phyloP scores from a whole-genome alignment of 2,329 filamentous ascomycete species.

The Colletotrichum tropicicola region DNA sequence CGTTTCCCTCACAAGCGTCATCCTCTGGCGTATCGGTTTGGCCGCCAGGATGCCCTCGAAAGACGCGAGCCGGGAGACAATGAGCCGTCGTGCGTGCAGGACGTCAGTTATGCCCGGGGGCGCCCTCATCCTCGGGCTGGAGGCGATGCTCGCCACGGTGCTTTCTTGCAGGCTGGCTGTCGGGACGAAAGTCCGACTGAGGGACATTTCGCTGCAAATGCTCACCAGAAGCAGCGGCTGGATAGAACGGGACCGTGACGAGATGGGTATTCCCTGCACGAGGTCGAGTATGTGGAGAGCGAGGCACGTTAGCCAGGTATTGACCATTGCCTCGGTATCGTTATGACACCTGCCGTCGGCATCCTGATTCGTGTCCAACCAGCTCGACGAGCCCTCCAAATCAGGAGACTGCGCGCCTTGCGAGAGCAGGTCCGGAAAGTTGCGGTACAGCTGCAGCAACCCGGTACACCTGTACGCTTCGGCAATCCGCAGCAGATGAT shows the following conservation, averaged over 20 bases:
- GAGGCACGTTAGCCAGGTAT: slow-evolving; percentile 52
- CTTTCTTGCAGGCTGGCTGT: too few relatives aligned
- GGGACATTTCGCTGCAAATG: too few relatives aligned
- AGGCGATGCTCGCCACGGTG: background rate
- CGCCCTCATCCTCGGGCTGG: slow-evolving; percentile 37
- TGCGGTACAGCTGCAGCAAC: slow-evolving; percentile 38
- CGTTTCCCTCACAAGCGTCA: slow-evolving; percentile 51
- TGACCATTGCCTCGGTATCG: background rate
- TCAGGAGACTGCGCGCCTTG: too few relatives aligned
- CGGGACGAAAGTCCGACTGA: too few relatives aligned
- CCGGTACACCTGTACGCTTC: slow-evolving; percentile 40
- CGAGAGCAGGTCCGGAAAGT: slow-evolving; percentile 46
- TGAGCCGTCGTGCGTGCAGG: slow-evolving; percentile 43
- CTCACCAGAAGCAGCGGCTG: too few relatives aligned
- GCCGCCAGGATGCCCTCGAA: slow-evolving; percentile 48
- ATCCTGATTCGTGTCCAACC: too few relatives aligned
- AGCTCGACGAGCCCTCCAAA: too few relatives aligned
- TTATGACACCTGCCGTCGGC: too few relatives aligned
- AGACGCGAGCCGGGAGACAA: slow-evolving; percentile 48
- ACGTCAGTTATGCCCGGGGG: slow-evolving; percentile 40
- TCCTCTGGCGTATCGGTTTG: slow-evolving; percentile 49
- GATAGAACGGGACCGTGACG: slow-evolving; percentile 52
- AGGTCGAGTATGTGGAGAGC: slow-evolving; percentile 53
- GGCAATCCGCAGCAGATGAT: slow-evolving; percentile 36
- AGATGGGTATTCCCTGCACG: slow-evolving; percentile 50